phyloP scores from a whole-genome alignment of 2,329 filamentous ascomycete species.

The Aspergillus caelatus region DNA sequence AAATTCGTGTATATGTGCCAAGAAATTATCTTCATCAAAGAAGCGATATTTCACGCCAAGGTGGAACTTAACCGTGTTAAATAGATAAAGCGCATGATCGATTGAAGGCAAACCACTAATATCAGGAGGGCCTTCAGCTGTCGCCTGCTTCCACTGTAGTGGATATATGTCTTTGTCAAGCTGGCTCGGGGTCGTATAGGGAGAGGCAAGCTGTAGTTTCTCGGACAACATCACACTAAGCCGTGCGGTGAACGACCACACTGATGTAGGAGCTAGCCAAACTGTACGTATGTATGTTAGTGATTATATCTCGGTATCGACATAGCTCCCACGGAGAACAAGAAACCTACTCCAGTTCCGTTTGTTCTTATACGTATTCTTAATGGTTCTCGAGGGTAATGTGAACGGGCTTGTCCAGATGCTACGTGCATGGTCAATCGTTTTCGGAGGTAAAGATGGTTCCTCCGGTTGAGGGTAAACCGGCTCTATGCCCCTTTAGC shows the following conservation, averaged over 20 bases:
- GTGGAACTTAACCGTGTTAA: slow-evolving; percentile 42
- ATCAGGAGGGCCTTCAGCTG: slow-evolving; percentile 28
- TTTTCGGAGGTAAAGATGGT: slow-evolving; percentile 20
- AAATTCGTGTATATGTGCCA: slow-evolving; percentile 28
- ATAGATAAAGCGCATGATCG: slow-evolving; percentile 26
- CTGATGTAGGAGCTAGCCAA: slow-evolving; percentile 27
- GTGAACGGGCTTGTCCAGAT: slow-evolving; percentile 30
- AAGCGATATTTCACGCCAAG: slow-evolving; percentile 41
- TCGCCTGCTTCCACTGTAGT: slow-evolving; percentile 16
- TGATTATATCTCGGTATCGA: neutral
- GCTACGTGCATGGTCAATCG: slow-evolving; percentile 13
- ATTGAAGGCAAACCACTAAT: slow-evolving; percentile 38
- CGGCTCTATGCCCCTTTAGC: neutral
- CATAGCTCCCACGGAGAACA: neutral
- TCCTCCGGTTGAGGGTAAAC: neutral
- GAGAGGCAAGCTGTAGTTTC: slow-evolving; percentile 29
- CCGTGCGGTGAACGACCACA: slow-evolving; percentile 30
- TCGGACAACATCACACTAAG: slow-evolving; percentile 27
- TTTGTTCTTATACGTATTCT: slow-evolving; percentile 21
- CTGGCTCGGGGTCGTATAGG: slow-evolving; percentile 25
- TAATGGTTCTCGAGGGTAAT: slow-evolving; percentile 24
- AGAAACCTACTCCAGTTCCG: slow-evolving; percentile 39
- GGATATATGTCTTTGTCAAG: slow-evolving; percentile 36
- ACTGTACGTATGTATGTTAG: slow-evolving; percentile 11
- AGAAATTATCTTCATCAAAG: slow-evolving; percentile 38